Conservation (phyloP, 2,329 filamentous ascomycete genomes). For the Colletotrichum chlorophyti region DNA sequence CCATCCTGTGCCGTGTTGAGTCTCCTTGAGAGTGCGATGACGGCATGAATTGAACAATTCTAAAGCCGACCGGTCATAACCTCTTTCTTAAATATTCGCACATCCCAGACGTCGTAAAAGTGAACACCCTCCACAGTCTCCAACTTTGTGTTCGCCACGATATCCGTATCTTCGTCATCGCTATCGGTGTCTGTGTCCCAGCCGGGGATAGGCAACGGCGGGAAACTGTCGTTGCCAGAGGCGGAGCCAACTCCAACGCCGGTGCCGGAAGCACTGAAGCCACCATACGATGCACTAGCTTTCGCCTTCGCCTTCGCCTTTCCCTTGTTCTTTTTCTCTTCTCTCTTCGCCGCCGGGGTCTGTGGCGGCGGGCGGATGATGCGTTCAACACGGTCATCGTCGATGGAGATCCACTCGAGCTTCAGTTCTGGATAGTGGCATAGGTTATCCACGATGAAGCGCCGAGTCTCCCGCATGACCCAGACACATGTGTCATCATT, state of each 20-base stretch:
- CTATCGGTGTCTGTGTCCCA: constrained; percentile 42
- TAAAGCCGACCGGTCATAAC: constrained; percentile 51
- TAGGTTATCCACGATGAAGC: constrained; percentile 65
- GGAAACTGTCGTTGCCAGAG: constrained; percentile 31
- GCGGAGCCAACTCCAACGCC: background rate
- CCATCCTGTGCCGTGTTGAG: too few relatives aligned
- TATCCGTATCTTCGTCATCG: constrained; percentile 39
- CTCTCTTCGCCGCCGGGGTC: constrained; percentile 36
- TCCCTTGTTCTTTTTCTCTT: constrained; percentile 29
- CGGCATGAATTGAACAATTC: too few relatives aligned
- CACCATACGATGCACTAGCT: constrained; percentile 1
- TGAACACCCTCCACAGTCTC: constrained; percentile 46
- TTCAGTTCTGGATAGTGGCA: constrained; percentile 61
- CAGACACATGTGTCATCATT: constrained; percentile 63
- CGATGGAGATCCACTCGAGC: constrained; percentile 65
- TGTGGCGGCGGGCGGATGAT: constrained; percentile 50
- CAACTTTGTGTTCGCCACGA: constrained; percentile 37
- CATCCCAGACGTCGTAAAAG: constrained; percentile 53
- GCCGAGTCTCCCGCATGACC: constrained; percentile 62
- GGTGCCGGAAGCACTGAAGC: constrained; percentile 22
- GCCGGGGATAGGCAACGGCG: constrained; percentile 33
- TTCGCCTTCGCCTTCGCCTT: constrained; percentile 33
- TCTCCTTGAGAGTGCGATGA: background rate
- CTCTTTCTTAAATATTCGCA: constrained; percentile 67
- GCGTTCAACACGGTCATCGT: constrained; percentile 56